Evolutionary conservation across 805 yeast genomes (phyloP), one percentile per base, ranked within the genome.

Genomic region (Metschnikowia kunwiensis): DNA sequence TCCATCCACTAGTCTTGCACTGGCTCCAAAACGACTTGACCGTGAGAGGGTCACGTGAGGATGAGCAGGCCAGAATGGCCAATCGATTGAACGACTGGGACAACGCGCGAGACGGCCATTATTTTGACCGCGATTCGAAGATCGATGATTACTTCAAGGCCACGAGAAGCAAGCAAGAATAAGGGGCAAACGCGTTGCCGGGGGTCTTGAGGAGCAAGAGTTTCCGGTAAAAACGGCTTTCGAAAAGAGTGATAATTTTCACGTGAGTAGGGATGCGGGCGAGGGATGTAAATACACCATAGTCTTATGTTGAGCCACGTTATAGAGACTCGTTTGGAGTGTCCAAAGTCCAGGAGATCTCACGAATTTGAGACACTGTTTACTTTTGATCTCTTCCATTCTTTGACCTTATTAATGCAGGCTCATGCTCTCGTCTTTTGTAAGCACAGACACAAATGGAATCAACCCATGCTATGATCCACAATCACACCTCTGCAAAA

Each of bases 1-100:
- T 85, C 24, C 87, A 85, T 55, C 94, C 94, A 3, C 58, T 85
- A 34, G 89, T 88, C 0, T 59, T 82, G 40, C 61, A 70, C 24
- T 85, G 94, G 94, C 62, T 85, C 16, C 48, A 61, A 16, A 57
- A 61, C 1, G 86, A 80, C 49, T 68, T 73, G 47, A 58, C 51
- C 34, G 61, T 57, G 43, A 67, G 86, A 41, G 91, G 84, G 18
- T 67, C 65, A 19, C 65, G 80, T 43, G 74, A 63, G 5, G 77
- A 74, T 14, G 70, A 66, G 29, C 56, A 58, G 49, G 32, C 36
- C 14, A 51, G 68, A 54, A 51, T 63, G 57, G 47, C 55, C 47
- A 23, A 69, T 69, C 51, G 75, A 70, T 38, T 72, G 56, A 48
- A 80, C 74, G 82, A 77, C 62, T 48, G 87, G 84, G 32, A 64